Evolutionary conservation across 345 rosid species (phyloP).

Genomic region (Xanthoceras sorbifolium): DNA sequence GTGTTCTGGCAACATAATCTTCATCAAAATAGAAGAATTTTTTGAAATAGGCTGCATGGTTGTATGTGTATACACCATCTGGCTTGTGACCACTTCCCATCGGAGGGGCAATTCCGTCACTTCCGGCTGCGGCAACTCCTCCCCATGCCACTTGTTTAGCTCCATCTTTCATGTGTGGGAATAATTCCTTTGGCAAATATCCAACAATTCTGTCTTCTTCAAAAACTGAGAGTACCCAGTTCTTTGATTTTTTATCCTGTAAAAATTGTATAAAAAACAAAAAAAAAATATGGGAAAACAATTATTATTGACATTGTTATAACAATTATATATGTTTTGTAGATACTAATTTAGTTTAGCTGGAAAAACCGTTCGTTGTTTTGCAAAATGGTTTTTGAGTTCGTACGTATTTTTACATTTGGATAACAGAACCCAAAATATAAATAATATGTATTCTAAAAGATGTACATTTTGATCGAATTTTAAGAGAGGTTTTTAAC

Average conservation of each 20-base stretch:
- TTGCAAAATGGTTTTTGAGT: too few relatives aligned
- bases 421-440: too few relatives aligned
- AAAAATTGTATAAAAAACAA: too few relatives aligned
- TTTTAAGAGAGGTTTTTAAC: too few relatives aligned
- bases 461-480: too few relatives aligned
- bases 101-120: neutral
- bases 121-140: neutral
- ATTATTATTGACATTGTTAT: too few relatives aligned
- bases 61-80: neutral
- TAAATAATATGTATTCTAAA: too few relatives aligned
- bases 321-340: too few relatives aligned
- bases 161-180: neutral
- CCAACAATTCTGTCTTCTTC: neutral
- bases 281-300: too few relatives aligned
- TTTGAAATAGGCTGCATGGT: neutral
- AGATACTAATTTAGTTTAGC: too few relatives aligned
- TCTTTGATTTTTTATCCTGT: neutral
- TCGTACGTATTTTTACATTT: too few relatives aligned
- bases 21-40: neutral
- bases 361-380: too few relatives aligned
- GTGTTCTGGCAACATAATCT: neutral
- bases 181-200: neutral
- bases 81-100: neutral
- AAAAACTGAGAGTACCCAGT: neutral
- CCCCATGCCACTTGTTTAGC: neutral